These are phyloP conservation scores for Dendrocalamus sinicus DNA, from an alignment of 176 grass and related monocot genomes.

Conservation along the genomic window DNA sequence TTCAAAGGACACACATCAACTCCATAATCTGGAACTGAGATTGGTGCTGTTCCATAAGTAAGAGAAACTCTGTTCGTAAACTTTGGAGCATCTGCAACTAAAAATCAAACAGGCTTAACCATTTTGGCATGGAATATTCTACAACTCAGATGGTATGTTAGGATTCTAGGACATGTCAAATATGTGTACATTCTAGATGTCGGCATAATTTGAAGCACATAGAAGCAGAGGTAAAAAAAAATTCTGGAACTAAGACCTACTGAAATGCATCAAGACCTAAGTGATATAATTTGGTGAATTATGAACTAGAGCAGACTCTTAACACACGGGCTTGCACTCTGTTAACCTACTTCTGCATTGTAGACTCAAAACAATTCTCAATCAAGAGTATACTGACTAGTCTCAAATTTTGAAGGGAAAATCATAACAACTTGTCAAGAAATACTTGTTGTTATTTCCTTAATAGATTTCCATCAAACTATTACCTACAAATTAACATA, in stretches of 20 bases:
- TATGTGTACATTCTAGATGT: conserved; percentile 11
- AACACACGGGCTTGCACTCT: not conserved
- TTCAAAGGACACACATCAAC: conserved; percentile 74
- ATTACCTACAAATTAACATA: not conserved
- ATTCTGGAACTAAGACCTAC: not conserved
- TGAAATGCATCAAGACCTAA: not conserved
- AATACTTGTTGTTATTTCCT: not conserved
- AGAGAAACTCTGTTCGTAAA: conserved; percentile 70
- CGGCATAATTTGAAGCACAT: not conserved
- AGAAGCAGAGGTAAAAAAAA: not conserved
- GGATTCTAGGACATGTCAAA: not conserved
- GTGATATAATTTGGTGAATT: too few relatives aligned
- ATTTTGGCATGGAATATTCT: not conserved
- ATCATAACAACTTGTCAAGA: not conserved
- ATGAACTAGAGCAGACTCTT: not conserved
- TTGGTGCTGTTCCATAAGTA: conserved; percentile 46
- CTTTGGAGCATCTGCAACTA: conserved; percentile 49
- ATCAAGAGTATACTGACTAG: not conserved
- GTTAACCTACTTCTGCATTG: not conserved
- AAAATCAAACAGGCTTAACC: conserved; percentile 33
- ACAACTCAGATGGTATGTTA: not conserved
- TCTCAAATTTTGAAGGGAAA: not conserved
- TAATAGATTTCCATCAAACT: not conserved
- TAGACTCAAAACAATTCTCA: not conserved
- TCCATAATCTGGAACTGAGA: conserved; percentile 64